Conservation (phyloP, 768 basidiomycete genomes). For the Lentinus tigrinus region DNA sequence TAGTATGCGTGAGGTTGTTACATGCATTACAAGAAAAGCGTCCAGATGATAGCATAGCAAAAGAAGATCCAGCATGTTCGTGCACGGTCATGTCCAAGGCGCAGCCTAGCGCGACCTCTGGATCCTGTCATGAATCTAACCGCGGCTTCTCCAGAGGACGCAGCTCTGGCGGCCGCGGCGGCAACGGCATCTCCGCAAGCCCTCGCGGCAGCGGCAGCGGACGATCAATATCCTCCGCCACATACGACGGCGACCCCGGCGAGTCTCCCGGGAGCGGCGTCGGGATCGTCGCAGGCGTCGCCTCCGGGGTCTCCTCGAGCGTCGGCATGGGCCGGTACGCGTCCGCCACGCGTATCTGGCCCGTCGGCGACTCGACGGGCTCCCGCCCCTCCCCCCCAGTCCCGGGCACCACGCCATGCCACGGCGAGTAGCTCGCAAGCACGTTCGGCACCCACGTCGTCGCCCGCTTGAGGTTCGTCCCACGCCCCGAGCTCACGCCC, state of each 20-base stretch:
- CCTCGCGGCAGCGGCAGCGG: no score
- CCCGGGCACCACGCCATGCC: constrained; percentile 6
- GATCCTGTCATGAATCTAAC: no score
- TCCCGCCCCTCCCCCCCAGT: not conserved
- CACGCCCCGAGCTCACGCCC: not conserved
- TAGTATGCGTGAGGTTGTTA: not conserved
- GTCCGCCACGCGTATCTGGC: constrained; percentile 7
- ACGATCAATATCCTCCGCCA: no score
- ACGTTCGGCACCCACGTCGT: constrained; percentile 15
- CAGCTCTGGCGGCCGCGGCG: no score
- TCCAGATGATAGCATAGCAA: no score
- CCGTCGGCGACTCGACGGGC: constrained; percentile 5
- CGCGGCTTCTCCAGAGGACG: no score
- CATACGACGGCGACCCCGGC: no score
- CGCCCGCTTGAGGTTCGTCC: not conserved
- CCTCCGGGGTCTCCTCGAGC: constrained; percentile 4
- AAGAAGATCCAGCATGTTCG: no score
- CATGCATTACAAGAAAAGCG: not conserved
- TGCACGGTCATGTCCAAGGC: no score
- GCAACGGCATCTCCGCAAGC: no score
- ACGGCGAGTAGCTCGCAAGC: constrained; percentile 14
- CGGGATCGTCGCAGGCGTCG: not conserved
- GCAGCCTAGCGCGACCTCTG: no score
- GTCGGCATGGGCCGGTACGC: constrained; percentile 17
- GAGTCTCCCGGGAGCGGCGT: not conserved